Base-by-base conservation (phyloP, 2,329 filamentous ascomycete species). In the Pezicula carpinea region DNA sequence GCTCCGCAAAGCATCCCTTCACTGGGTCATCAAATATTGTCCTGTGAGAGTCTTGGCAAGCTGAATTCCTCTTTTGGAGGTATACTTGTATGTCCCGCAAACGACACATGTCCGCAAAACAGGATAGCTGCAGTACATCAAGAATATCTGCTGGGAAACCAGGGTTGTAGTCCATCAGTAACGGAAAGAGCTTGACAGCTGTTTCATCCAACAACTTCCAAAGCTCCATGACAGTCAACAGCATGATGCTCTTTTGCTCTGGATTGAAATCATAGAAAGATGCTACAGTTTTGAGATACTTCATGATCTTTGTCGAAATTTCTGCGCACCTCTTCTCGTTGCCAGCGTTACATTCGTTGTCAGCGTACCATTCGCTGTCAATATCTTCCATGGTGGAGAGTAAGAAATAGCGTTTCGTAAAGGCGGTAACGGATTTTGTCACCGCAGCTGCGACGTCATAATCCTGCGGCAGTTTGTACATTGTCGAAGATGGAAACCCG, bases 131-230 rank as follows among this genome's bases (percentile, higher is more conserved):
- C 0, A 87, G 64, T 1, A 73, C 66, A 53, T 86, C 72, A 1
- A 87, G 60, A 0, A 76, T 58, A 1, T 72, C 65, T 0, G 73
- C 59, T 0, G 62, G 51, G 38, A 88, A 76, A 0, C 67, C 64
- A 0, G 82, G 77, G 13, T 75, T 66, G 43, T 75, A 82, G 0
- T 76, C 62, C 0, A 43, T 34, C 0, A 87, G 62, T 0, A 83
- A 56, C 0, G 73, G 71, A 42, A 68, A 78, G 0, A 53, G 47
- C 0, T 36, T 6, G 0, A 67, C 62, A 0, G 75, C 73, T 15
- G 55, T 59, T 7, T 64, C 54, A 50, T 87, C 83, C 59, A 85
- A 69, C 0, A 58, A 54, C 2, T 75, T 58, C 82, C 82, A 88
- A 0, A 83, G 53, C 42, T 79, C 74, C 57, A 85, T 72, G 0